A percentile compares a stretch with the other conserved stretches of the same genome.
These are phyloP conservation scores for Pichia occidentalis DNA, from an alignment of 805 yeast genomes.

Conservation along the genomic window DNA sequence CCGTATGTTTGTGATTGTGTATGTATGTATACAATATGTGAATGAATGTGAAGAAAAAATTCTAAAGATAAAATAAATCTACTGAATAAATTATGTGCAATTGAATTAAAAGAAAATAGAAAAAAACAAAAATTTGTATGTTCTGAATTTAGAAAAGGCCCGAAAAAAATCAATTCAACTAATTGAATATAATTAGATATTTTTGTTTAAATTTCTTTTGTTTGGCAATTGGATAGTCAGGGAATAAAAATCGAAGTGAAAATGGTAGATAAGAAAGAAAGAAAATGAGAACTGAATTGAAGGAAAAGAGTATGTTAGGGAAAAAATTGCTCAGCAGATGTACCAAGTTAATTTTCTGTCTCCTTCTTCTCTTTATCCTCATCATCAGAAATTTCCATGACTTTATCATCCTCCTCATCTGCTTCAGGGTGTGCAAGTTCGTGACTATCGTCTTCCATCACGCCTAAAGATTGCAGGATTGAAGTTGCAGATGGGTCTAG, in stretches of 20 bases:
- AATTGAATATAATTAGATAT: too few species aligned
- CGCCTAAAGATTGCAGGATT: conserved; percentile 48
- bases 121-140: conserved; percentile 5
- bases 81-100: conserved; percentile 7
- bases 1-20: too few species aligned
- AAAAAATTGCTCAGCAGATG: too few species aligned
- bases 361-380: conserved; percentile 2
- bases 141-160: conserved; percentile 7
- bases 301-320: background rate
- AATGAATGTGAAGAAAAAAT: background rate
- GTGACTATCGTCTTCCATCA: conserved; percentile 30
- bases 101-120: background rate
- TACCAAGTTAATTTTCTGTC: background rate
- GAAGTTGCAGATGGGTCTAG: conserved; percentile 59
- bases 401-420: conserved; percentile 18
- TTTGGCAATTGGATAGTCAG: background rate
- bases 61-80: background rate
- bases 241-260: too few species aligned
- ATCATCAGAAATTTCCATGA: conserved; percentile 10
- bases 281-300: too few species aligned
- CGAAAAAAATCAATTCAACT: conserved; percentile 2
- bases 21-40: background rate
- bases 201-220: background rate
- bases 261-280: too few species aligned
- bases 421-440: conserved; percentile 23